Conservation (phyloP, 2,329 filamentous ascomycete species). For the Metarhizium sp. region DNA sequence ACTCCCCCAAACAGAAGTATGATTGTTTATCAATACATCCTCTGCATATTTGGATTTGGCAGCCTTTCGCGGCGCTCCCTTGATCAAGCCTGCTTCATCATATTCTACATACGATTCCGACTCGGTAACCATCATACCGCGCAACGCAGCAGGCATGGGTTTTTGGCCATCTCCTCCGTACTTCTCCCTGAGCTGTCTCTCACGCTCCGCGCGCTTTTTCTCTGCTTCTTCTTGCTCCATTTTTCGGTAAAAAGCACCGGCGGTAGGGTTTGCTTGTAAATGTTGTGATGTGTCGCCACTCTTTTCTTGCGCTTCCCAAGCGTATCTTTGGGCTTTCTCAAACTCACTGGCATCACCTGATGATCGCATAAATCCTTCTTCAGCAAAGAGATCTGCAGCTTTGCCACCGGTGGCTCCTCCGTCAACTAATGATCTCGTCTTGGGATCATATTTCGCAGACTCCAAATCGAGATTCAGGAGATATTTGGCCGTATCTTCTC, state of each 20-base stretch:
- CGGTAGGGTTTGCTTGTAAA: conserved; percentile 92
- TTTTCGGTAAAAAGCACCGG: conserved; percentile 75
- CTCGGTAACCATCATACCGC: conserved; percentile 61
- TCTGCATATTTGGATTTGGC: conserved; percentile 89
- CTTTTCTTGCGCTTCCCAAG: conserved; percentile 90
- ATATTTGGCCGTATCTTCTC: conserved; percentile 97
- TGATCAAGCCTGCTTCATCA: conserved; percentile 80
- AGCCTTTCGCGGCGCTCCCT: conserved; percentile 67
- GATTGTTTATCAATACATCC: conserved; percentile 82
- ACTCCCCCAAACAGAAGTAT: conserved; percentile 87
- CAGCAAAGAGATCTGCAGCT: conserved; percentile 74
- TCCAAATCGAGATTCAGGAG: conserved; percentile 90
- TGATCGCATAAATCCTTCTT: conserved; percentile 82
- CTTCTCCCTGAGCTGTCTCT: conserved; percentile 65
- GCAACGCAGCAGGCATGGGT: conserved; percentile 49
- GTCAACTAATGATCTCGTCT: conserved; percentile 85
- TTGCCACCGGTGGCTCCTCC: conserved; percentile 71
- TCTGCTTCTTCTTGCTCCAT: conserved; percentile 69
- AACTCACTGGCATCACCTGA: conserved; percentile 92
- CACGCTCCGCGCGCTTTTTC: conserved; percentile 55
- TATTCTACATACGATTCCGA: conserved; percentile 90
- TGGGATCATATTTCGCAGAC: conserved; percentile 95
- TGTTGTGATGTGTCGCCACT: conserved; percentile 72
- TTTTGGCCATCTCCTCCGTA: conserved; percentile 63
- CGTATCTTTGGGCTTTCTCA: conserved; percentile 78